phyloP scores from a whole-genome alignment of 2,329 filamentous ascomycete genomes.

The Fusarium beomiforme region DNA sequence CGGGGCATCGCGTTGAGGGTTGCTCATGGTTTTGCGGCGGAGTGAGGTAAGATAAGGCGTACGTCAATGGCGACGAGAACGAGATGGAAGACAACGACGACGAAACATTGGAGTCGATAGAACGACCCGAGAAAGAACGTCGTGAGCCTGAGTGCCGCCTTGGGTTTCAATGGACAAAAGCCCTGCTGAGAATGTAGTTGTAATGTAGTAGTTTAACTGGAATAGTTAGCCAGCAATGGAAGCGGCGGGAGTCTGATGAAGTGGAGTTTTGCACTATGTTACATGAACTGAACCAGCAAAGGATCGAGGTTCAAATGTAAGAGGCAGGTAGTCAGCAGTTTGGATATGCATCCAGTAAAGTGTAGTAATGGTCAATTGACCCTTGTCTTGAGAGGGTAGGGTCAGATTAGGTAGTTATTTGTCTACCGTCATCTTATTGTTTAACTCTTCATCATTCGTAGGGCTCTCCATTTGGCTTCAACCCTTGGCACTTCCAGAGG shows the following conservation, averaged over 20 bases:
- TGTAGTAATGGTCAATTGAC: background rate
- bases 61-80: constrained; percentile 38
- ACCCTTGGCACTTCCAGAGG: background rate
- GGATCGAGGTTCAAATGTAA: constrained; percentile 1
- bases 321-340: constrained; percentile 1
- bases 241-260: constrained; percentile 19
- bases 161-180: constrained; percentile 9
- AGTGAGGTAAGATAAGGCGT: background rate
- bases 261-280: constrained; percentile 26
- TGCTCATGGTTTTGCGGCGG: constrained; percentile 44
- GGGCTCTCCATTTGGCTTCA: background rate
- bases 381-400: background rate
- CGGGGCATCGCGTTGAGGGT: constrained; percentile 47
- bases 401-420: background rate
- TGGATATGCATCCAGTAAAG: background rate
- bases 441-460: background rate
- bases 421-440: background rate
- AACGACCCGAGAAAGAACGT: constrained; percentile 7
- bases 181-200: constrained; percentile 16
- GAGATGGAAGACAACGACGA: constrained; percentile 18
- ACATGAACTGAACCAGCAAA: constrained; percentile 4
- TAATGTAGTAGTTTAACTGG: constrained; percentile 17
- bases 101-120: constrained; percentile 28
- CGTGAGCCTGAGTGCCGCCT: constrained; percentile 15
- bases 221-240: background rate